Conservation (phyloP, 2,329 filamentous ascomycete genomes). For the Scedosporium boydii region DNA sequence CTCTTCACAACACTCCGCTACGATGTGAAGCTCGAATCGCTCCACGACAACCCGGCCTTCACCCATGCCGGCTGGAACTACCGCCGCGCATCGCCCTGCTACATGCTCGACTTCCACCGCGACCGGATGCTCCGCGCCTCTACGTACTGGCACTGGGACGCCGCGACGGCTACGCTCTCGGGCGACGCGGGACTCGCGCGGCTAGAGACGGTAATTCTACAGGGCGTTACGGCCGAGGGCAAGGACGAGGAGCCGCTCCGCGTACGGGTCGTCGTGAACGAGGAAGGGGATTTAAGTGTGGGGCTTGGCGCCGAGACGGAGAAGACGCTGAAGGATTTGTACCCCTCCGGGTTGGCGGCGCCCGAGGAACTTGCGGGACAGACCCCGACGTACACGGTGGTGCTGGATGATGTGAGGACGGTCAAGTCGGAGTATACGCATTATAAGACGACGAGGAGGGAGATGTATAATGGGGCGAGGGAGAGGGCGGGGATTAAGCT, state of each 20-base stretch:
- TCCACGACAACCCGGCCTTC: slow-evolving; percentile 27
- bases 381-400: slow-evolving; percentile 27
- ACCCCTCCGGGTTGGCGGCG: slow-evolving; percentile 39
- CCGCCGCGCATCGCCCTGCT: slow-evolving; percentile 49
- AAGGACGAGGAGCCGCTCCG: slow-evolving; percentile 9
- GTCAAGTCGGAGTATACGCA: slow-evolving; percentile 57
- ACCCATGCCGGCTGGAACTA: slow-evolving; percentile 43
- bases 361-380: slow-evolving; percentile 14
- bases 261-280: slow-evolving; percentile 45
- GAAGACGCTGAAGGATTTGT: slow-evolving; percentile 24
- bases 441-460: slow-evolving; percentile 74
- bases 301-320: slow-evolving; percentile 32
- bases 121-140: slow-evolving; percentile 65
- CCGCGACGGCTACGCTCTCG: slow-evolving; percentile 31
- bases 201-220: slow-evolving; percentile 28
- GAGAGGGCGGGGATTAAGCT: slow-evolving; percentile 44
- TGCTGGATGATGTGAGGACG: slow-evolving; percentile 33
- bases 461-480: slow-evolving; percentile 63
- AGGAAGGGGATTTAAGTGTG: slow-evolving; percentile 35
- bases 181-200: slow-evolving; percentile 34
- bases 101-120: slow-evolving; percentile 70
- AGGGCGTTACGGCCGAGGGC: not conserved
- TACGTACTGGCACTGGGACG: slow-evolving; percentile 43
- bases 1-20: slow-evolving; percentile 66
- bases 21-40: slow-evolving; percentile 46